Evolutionary conservation across 177 flowering plant genomes (phyloP).

Genomic region (Vitis hybrid): DNA sequence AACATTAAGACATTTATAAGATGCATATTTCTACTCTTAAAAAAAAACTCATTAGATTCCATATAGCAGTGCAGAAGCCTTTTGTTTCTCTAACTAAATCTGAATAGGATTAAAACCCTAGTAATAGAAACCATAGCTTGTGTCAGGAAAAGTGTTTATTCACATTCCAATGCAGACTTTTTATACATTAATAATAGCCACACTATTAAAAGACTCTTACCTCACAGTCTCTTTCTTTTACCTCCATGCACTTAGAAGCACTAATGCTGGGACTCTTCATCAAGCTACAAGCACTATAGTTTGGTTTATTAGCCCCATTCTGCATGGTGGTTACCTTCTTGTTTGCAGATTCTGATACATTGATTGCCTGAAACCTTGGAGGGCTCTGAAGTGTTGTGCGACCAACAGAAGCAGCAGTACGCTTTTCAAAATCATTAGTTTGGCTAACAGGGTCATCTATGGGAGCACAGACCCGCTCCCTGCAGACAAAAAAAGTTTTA

Average conservation of each 20-base stretch:
- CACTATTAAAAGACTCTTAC: constrained; percentile 9
- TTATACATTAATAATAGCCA: background rate
- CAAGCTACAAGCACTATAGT: constrained; percentile 35
- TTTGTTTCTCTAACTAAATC: no score
- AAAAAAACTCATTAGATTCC: no score
- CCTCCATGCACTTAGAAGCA: constrained; percentile 46
- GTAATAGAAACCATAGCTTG: no score
- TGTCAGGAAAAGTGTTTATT: background rate
- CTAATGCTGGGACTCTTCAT: constrained; percentile 53
- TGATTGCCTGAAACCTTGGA: constrained; percentile 13
- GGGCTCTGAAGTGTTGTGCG: constrained; percentile 33
- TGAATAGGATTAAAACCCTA: no score
- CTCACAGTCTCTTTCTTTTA: constrained; percentile 23
- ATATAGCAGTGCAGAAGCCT: no score
- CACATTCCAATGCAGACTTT: background rate
- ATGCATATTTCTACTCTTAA: no score
- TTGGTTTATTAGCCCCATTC: constrained; percentile 27
- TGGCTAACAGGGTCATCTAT: constrained; percentile 31
- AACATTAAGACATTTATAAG: no score
- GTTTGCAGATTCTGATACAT: constrained; percentile 15
- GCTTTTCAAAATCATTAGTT: constrained; percentile 19
- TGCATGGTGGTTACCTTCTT: constrained; percentile 14
- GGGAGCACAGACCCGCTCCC: constrained; percentile 50
- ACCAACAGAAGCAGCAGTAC: constrained; percentile 18
- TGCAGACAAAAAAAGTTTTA: constrained; percentile 10